Base-by-base conservation (phyloP, 2,329 filamentous ascomycete species). In the Pyrenophora graminea region DNA sequence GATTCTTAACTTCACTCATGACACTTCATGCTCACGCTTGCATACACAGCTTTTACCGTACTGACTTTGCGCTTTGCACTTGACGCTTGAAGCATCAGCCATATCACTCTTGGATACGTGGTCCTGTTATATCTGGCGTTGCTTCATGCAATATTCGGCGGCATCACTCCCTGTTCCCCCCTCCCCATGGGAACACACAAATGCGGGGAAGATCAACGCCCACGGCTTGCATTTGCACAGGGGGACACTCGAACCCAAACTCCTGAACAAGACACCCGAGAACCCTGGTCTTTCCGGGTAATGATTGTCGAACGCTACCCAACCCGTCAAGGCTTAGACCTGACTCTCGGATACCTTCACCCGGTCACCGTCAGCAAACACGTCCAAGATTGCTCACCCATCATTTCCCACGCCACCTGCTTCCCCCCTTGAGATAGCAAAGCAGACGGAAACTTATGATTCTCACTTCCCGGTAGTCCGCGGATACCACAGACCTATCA, bases 291-390 rank as follows among this genome's bases (percentile, higher is more conserved):
- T 23, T 31, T 38, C 45, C 48, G 48, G 48, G 34, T 55, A 57
- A 48, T 39, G 40, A 50, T 43, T 53, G 18, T 53, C 53, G 48
- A 56, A 32, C 13, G 33, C 32, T 45, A 41, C 21, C 25, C 19
- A 40, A 25, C n/a, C 5, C 51, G 49, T 53, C 38, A 58, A 58
- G 51, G 56, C 46, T 53, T 59, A 56, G 51, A 59, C 27, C n/a
- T 39, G 45, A 18, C 25, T 45, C 31, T 43, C 50, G 56, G 53
- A 21, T 52, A 59, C 43, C 50, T 34, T 55, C 42, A 49, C 37
- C 54, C 54, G 53, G 39, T 13, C 39, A 23, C 25, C 15, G 27
- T 23, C 31, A 25, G 18, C 23, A 30, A 25, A 25, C 15, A 18
- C 21, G n/a, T 45, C 33, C 6, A 19, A 33, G 8, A 30, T 18